Conservation (phyloP, 179 eudicot species). For the Kewa caespitosa region DNA sequence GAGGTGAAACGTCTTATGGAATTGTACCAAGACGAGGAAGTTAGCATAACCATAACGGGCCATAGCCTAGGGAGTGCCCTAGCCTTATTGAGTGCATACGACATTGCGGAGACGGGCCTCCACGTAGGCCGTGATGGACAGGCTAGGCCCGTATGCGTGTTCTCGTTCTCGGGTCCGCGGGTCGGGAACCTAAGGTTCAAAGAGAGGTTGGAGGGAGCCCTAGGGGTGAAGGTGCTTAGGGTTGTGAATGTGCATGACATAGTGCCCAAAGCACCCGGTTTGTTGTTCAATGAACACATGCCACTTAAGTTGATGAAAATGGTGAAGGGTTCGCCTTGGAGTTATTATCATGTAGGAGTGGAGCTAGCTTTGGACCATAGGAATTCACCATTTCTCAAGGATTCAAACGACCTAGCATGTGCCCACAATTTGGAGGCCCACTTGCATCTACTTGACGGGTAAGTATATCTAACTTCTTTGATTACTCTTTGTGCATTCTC, state of each 20-base stretch:
- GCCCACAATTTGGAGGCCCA: constrained; percentile 45
- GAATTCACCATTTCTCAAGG: constrained; percentile 44
- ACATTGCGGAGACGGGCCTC: constrained; percentile 45
- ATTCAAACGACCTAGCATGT: constrained; percentile 34
- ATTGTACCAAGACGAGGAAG: constrained; percentile 31
- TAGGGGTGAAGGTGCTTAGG: constrained; percentile 50
- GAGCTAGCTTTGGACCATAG: constrained; percentile 46
- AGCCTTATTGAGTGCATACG: constrained; percentile 41
- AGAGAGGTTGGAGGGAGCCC: constrained; percentile 42
- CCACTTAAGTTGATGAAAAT: constrained; percentile 17
- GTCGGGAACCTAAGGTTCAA: constrained; percentile 44
- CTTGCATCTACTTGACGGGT: constrained; percentile 54
- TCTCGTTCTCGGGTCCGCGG: constrained; percentile 41
- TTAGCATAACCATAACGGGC: constrained; percentile 44
- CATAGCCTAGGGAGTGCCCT: constrained; percentile 48
- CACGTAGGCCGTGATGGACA: constrained; percentile 21
- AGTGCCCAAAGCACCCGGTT: constrained; percentile 43
- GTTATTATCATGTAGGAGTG: constrained; percentile 45
- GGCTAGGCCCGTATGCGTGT: constrained; percentile 32
- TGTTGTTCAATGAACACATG: constrained; percentile 36
- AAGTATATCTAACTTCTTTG: background rate
- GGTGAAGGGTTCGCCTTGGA: constrained; percentile 38
- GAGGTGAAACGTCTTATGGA: constrained; percentile 37
- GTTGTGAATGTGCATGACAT: constrained; percentile 41
- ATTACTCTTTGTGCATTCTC: background rate